Evolutionary conservation across 2,329 filamentous ascomycete species (phyloP), one percentile per base, ranked within the genome.

Genomic region (Hypoxylon sp.): DNA sequence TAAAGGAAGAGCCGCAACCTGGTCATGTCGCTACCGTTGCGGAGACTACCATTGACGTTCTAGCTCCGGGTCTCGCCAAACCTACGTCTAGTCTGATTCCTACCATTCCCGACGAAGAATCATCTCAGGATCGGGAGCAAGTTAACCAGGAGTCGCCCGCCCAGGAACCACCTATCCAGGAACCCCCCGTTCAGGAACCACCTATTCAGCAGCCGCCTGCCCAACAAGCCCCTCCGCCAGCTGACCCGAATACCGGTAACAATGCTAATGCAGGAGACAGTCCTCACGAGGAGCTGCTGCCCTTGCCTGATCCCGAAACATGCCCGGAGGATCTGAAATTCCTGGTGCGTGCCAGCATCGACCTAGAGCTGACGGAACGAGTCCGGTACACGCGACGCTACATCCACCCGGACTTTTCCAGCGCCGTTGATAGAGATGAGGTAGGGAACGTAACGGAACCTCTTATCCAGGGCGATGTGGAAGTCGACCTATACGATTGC

Each of bases 321-420:
- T 73, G 71, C 51, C 58, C 58, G 26, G 57, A 68, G 5, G 72
- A 74, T 15, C 56, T 75, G 17, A 60, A 72, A 26, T 74, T 74
- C 58, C 59, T 77, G 13, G 58, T 68, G 44, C 70, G 70, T 15
- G 65, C 69, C 24, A 71, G 67, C 20, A 52, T 64, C 30, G 49
- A 75, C 15, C 69, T 78, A 19, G 70, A 64, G 22, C 70, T 85
- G 37, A 80, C 80, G 11, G 75, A 78, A 47, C 75, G 76, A 19
- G 75, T 85, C 44, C 62, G 78, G 37, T 84, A 82, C 69, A 77
- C 78, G 15, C 79, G 80, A 15, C 78, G 79, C 26, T 84, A 81
- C 64, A 75, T 85, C 62, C 76, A 76, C 26, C 78, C 80, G 6
- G 59, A 73, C 4, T 71, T 75, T 43, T 74, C 75, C 22, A 59